Conservation (phyloP, 768 basidiomycete species). For the Rhizopogon vulgaris region DNA sequence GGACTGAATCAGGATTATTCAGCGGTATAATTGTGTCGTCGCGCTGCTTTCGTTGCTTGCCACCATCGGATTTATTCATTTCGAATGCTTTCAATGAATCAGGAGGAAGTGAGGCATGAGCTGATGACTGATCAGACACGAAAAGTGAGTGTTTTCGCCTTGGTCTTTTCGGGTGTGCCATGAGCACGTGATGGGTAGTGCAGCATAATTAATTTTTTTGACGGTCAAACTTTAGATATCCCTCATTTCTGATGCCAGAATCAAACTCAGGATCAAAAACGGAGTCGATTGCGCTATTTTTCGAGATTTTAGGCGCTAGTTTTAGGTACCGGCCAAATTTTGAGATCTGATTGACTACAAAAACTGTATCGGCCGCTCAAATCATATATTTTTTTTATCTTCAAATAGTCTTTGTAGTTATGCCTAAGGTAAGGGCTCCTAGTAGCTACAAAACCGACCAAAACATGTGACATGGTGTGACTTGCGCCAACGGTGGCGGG, state of each 20-base stretch:
- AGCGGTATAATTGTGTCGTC: constrained; percentile 30
- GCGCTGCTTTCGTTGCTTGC: constrained; percentile 24
- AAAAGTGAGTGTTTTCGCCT: constrained; percentile 21
- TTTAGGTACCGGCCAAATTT: background rate
- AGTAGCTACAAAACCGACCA: too few species aligned
- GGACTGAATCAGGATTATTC: constrained; percentile 28
- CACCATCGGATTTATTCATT: constrained; percentile 37
- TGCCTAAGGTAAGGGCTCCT: too few species aligned
- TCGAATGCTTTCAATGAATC: constrained; percentile 36
- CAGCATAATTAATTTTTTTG: background rate
- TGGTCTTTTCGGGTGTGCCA: background rate
- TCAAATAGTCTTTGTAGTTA: background rate
- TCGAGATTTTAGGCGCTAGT: background rate
- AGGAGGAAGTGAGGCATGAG: constrained; percentile 30
- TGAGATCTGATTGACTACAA: background rate
- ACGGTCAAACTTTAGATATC: background rate
- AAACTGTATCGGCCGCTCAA: background rate
- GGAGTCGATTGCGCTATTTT: background rate
- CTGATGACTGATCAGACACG: constrained; percentile 38
- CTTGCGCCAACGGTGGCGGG: too few species aligned
- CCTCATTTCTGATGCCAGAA: background rate
- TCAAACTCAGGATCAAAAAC: background rate
- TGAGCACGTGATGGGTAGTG: too few species aligned
- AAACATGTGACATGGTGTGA: too few species aligned
- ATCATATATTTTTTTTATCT: background rate